Percentiles rank a stretch among this genome's conserved stretches.
Conservation (phyloP, 345 rosid genomes). For the Lagerstroemia speciosa region DNA sequence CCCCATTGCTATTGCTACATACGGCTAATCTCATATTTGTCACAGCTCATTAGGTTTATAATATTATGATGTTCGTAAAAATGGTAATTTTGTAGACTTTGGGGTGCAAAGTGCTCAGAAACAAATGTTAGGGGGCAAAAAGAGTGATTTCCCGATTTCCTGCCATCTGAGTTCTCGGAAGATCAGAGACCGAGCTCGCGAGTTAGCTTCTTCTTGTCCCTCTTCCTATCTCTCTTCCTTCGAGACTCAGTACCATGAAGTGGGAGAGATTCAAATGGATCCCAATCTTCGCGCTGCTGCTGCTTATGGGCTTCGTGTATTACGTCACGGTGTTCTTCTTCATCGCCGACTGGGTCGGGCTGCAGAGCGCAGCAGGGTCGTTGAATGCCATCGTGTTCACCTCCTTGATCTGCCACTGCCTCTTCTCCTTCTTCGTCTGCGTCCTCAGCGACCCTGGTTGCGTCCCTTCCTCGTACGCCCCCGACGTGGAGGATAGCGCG, state of each 20-base stretch:
- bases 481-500: constrained; percentile 13
- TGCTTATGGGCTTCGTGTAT: constrained; percentile 12
- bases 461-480: constrained; percentile 14
- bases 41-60: no score
- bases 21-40: no score
- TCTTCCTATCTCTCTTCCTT: background rate
- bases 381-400: constrained; percentile 2
- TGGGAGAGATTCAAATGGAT: constrained; percentile 6
- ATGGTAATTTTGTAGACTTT: no score
- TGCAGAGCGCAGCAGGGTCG: constrained; percentile 10
- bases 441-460: constrained; percentile 13
- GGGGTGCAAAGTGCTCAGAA: no score
- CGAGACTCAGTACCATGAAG: constrained; percentile 2
- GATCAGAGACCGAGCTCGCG: background rate
- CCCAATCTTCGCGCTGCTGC: constrained; percentile 9
- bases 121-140: no score
- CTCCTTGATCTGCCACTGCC: background rate
- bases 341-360: constrained; percentile 12
- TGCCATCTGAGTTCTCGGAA: no score
- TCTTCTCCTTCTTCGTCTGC: constrained; percentile 14
- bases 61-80: no score
- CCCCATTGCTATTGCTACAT: no score
- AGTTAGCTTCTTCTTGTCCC: background rate
- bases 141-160: no score
- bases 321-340: constrained; percentile 13